Base-by-base conservation (phyloP, 345 rosid species). In the Brassica incana region DNA sequence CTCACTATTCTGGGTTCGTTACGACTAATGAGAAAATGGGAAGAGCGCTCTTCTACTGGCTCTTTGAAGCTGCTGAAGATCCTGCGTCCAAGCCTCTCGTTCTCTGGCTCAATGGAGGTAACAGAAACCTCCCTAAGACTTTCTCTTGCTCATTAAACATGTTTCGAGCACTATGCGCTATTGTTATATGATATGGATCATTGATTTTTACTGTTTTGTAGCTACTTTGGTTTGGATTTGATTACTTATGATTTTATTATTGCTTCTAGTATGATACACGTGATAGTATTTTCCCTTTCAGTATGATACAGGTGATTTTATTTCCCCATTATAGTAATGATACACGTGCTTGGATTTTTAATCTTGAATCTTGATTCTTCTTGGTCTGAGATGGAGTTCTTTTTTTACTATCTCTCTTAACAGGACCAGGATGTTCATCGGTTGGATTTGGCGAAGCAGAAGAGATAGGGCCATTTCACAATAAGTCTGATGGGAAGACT, bases 401-500 rank as follows among this genome's bases (percentile, higher is more conserved):
- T 29, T 14, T 6, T 6, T 6, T 0, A 48, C 14, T 48, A 1
- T 48, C 6, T 68, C 23, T 78, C 32, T 64, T 33, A 66, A 40
- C 67, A 95, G 99, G 99, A 65, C 99, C 99, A 69, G 99, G 99
- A 74, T 95, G 99, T 81, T 92, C 99, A 40, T 92, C 99, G 16
- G 84, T 95, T 81, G 99, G 89, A 58, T 92, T 52, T 78, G 97
- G 97, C 8, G 87, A 84, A 85, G 97, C 99, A 32, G 97, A 95
- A 85, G 97, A 95, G 85, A 85, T 92, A 36, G 97, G 97, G 66
- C 97, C 99, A 1, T 95, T 95, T 73, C 99, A 92, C 79, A 89
- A 92, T 75, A 83, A 52, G 72, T 50, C 88, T 59, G 97, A 95
- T 84, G 94, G 95, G 82, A 82, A 86, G 84, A 85, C 92, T 72